These are phyloP conservation scores for Noccaea bulbosa DNA, from an alignment of 345 rosid genomes.

Conservation along the genomic window DNA sequence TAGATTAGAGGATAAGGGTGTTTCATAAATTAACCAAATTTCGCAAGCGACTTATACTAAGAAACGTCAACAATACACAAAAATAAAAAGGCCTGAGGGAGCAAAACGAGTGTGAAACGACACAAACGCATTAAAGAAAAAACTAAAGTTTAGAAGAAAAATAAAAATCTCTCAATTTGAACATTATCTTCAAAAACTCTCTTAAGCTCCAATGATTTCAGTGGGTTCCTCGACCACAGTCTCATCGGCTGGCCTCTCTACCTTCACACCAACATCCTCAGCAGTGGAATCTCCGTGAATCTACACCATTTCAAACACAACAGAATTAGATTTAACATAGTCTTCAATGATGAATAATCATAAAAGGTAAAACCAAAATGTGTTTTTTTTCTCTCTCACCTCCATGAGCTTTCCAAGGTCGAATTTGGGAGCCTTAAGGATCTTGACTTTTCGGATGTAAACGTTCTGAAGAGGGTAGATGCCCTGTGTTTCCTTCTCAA, in stretches of 20 bases:
- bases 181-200: slow-evolving; percentile 15
- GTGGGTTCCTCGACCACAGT: slow-evolving; percentile 60
- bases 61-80: slow-evolving; percentile 24
- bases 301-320: slow-evolving; percentile 42
- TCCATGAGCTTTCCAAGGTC: slow-evolving; percentile 99
- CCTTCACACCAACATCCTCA: slow-evolving; percentile 80
- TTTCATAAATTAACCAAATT: slow-evolving; percentile 39
- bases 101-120: slow-evolving; percentile 14
- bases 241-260: slow-evolving; percentile 88
- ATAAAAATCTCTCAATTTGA: background rate
- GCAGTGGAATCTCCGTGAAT: slow-evolving; percentile 79
- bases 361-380: background rate
- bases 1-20: background rate
- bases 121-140: slow-evolving; percentile 16
- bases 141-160: slow-evolving; percentile 22
- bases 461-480: slow-evolving; percentile 93
- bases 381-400: slow-evolving; percentile 37
- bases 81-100: background rate
- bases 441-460: slow-evolving; percentile 88
- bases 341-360: background rate
- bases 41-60: slow-evolving; percentile 25
- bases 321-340: background rate
- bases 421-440: slow-evolving; percentile 92
- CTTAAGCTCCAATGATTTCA: slow-evolving; percentile 63
- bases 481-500: slow-evolving; percentile 79